Conservation (phyloP, 257 asterid species). For the Phtheirospermum japonicum region DNA sequence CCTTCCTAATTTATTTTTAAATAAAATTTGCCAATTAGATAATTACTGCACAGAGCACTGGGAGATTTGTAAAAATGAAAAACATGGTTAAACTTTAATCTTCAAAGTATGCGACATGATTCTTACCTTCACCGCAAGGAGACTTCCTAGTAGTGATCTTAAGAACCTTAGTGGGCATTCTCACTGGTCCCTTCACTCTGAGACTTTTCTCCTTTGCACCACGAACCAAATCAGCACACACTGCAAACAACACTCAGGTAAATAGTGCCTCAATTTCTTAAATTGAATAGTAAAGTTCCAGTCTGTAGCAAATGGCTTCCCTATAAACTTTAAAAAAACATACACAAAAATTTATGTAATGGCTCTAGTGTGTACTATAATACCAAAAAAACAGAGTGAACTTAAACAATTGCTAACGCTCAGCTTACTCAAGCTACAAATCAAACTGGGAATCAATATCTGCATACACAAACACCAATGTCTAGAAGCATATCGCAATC, state of each 20-base stretch:
- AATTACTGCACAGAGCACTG: no score
- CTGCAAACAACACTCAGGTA: slow-evolving; percentile 30
- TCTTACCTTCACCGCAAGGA: slow-evolving; percentile 67
- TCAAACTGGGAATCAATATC: not conserved
- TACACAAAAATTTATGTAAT: no score
- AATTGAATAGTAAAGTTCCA: not conserved
- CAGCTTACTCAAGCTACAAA: not conserved
- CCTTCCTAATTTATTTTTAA: no score
- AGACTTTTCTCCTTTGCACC: slow-evolving; percentile 69
- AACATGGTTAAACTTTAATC: not conserved
- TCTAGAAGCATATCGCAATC: not conserved
- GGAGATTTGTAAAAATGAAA: no score
- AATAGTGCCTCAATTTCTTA: not conserved
- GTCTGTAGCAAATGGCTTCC: no score
- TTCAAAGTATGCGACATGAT: not conserved
- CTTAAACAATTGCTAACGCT: not conserved
- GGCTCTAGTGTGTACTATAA: no score
- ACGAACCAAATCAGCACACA: slow-evolving; percentile 59
- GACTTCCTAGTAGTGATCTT: slow-evolving; percentile 67
- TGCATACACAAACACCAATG: not conserved
- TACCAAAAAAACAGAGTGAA: no score
- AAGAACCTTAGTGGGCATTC: slow-evolving; percentile 73
- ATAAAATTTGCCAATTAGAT: no score
- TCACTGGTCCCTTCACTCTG: slow-evolving; percentile 68
- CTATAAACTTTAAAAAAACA: no score